Conservation (phyloP, 83 land plant species). For the Thuja plicata region DNA sequence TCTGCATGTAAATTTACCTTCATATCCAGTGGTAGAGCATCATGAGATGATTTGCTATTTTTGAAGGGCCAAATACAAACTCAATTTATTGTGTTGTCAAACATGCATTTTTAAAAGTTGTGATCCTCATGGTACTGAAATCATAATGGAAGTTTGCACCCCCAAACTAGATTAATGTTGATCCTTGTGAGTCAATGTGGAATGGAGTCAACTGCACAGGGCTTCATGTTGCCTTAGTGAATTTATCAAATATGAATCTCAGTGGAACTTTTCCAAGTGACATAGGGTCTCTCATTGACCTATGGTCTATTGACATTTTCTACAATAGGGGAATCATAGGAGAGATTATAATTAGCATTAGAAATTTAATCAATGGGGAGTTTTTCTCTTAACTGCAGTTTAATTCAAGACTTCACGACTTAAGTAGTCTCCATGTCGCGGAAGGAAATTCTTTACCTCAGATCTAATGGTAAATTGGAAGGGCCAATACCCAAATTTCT, state of each 20-base stretch:
- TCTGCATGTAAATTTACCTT: too few relatives aligned
- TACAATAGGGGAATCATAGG: slow-evolving; percentile 33
- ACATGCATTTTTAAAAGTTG: too few relatives aligned
- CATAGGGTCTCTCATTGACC: slow-evolving; percentile 9
- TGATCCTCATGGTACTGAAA: not conserved
- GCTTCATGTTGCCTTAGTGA: not conserved
- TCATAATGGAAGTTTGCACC: not conserved
- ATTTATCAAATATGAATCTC: not conserved
- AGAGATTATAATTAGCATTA: not conserved
- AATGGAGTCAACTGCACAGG: slow-evolving; percentile 2
- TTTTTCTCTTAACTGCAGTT: too few relatives aligned
- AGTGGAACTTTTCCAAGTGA: slow-evolving; percentile 20
- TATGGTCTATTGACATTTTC: slow-evolving; percentile 34
- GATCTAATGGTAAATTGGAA: too few relatives aligned
- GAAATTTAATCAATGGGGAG: not conserved
- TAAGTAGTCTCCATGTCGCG: too few relatives aligned
- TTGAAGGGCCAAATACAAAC: too few relatives aligned
- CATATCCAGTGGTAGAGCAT: too few relatives aligned
- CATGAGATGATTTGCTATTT: too few relatives aligned
- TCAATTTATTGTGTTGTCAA: too few relatives aligned
- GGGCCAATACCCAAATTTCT: too few relatives aligned
- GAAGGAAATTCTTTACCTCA: too few relatives aligned
- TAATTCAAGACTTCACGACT: too few relatives aligned
- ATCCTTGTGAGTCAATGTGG: slow-evolving; percentile 1
- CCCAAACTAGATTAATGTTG: not conserved